Conservation (phyloP, 805 yeast species). For the Lipomyces chichibuensis region DNA sequence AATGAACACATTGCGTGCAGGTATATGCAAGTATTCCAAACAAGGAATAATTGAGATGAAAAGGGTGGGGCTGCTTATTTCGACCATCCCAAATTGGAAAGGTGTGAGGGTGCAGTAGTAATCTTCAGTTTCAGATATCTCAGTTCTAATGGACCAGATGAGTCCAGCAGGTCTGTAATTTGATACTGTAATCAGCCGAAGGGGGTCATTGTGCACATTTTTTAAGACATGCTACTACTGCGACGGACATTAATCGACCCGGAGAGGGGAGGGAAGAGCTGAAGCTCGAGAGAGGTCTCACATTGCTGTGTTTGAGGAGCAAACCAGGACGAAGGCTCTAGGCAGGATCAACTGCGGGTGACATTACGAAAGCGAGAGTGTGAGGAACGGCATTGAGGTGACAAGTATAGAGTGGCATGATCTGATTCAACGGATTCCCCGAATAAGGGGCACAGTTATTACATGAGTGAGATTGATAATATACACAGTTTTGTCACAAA, state of each 20-base stretch:
- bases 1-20: neutral
- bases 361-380: neutral
- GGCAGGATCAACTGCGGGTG: neutral
- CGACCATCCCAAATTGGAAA: neutral
- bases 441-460: neutral
- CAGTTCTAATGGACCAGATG: neutral
- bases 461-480: neutral
- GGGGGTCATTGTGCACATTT: neutral
- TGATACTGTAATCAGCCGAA: neutral
- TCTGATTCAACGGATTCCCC: neutral
- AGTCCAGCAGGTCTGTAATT: neutral
- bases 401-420: neutral
- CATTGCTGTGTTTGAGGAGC: neutral
- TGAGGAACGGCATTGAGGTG: neutral
- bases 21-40: neutral
- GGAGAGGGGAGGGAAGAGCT: too few relatives aligned
- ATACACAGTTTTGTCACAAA: neutral
- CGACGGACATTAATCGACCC: neutral
- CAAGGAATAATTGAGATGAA: neutral
- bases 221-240: neutral
- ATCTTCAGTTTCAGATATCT: neutral
- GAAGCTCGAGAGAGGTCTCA: neutral
- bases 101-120: neutral
- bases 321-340: neutral
- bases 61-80: neutral